These are phyloP conservation scores for Alternaria brassicae DNA, from an alignment of 2,329 filamentous ascomycete species.

Conservation along the genomic window DNA sequence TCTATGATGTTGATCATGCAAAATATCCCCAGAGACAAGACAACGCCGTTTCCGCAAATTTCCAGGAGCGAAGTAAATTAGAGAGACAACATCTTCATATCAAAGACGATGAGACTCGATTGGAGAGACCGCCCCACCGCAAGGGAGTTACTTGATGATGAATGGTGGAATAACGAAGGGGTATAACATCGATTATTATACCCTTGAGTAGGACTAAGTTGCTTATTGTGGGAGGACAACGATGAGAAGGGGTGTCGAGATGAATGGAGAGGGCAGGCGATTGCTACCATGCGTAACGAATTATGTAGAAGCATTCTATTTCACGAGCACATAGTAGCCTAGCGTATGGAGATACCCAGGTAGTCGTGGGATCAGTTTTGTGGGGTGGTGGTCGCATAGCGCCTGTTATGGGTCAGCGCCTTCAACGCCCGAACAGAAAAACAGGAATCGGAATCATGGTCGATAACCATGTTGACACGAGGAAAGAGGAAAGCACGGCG, in stretches of 20 bases:
- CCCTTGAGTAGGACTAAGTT: neutral
- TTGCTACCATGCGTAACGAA: too few relatives aligned
- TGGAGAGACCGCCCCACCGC: constrained; percentile 53
- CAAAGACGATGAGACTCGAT: constrained; percentile 56
- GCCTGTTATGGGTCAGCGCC: too few relatives aligned
- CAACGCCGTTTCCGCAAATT: constrained; percentile 20
- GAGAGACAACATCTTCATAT: constrained; percentile 43
- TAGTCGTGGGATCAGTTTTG: too few relatives aligned
- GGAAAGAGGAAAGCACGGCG: too few relatives aligned
- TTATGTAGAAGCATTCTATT: neutral
- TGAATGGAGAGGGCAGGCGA: too few relatives aligned
- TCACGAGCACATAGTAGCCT: neutral
- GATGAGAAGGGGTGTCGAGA: neutral
- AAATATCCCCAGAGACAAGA: constrained; percentile 18
- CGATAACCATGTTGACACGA: too few relatives aligned
- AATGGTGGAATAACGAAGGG: constrained; percentile 43
- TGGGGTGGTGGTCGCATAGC: too few relatives aligned
- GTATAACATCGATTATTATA: neutral
- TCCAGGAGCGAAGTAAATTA: constrained; percentile 21
- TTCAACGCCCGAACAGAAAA: too few relatives aligned
- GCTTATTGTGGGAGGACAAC: neutral
- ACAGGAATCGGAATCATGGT: too few relatives aligned
- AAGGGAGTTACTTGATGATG: constrained; percentile 48
- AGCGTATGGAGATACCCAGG: neutral
- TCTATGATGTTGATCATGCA: constrained; percentile 21